Percentiles rank a stretch among this genome's conserved stretches.
These are phyloP conservation scores for Blakeslea trispora DNA, from an alignment of 371 early-diverging fungal species.

Conservation along the genomic window DNA sequence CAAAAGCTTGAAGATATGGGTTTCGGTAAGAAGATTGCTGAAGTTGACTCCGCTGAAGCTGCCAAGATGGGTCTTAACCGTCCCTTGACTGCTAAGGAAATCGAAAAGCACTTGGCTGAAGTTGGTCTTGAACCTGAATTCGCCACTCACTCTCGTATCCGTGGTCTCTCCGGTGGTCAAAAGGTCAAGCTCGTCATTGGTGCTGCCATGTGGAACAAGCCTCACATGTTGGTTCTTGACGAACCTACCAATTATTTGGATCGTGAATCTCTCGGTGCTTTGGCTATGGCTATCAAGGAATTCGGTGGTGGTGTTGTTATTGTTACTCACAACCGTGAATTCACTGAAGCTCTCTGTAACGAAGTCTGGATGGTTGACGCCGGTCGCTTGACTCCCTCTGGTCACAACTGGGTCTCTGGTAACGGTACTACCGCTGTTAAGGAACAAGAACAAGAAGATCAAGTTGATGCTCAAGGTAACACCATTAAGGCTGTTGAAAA, in stretches of 20 bases:
- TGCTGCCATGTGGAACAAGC: slow-evolving; percentile 84
- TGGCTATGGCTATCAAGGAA: slow-evolving; percentile 65
- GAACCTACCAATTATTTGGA: slow-evolving; percentile 89
- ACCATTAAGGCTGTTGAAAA: slow-evolving; percentile 49
- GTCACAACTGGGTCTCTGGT: slow-evolving; percentile 58
- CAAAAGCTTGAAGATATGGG: slow-evolving; percentile 71
- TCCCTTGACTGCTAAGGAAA: slow-evolving; percentile 67
- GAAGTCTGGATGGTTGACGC: slow-evolving; percentile 79
- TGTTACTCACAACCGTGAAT: slow-evolving; percentile 77
- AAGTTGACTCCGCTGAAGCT: slow-evolving; percentile 67
- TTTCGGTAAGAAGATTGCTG: slow-evolving; percentile 67
- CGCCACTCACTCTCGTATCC: slow-evolving; percentile 81
- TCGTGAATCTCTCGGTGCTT: slow-evolving; percentile 75
- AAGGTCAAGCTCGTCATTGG: slow-evolving; percentile 90
- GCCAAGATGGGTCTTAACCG: slow-evolving; percentile 66
- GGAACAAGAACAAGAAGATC: slow-evolving; percentile 45
- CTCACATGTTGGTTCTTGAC: slow-evolving; percentile 88
- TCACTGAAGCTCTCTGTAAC: slow-evolving; percentile 68
- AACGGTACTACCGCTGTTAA: slow-evolving; percentile 41
- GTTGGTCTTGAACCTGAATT: slow-evolving; percentile 74
- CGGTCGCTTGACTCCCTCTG: slow-evolving; percentile 58
- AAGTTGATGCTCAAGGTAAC: slow-evolving; percentile 56
- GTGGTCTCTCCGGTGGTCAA: slow-evolving; percentile 90
- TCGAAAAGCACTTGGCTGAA: slow-evolving; percentile 71
- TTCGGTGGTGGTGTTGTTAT: slow-evolving; percentile 80